These are phyloP conservation scores for Aspergillus alliaceus DNA, from an alignment of 2,329 filamentous ascomycete genomes.

Conservation along the genomic window DNA sequence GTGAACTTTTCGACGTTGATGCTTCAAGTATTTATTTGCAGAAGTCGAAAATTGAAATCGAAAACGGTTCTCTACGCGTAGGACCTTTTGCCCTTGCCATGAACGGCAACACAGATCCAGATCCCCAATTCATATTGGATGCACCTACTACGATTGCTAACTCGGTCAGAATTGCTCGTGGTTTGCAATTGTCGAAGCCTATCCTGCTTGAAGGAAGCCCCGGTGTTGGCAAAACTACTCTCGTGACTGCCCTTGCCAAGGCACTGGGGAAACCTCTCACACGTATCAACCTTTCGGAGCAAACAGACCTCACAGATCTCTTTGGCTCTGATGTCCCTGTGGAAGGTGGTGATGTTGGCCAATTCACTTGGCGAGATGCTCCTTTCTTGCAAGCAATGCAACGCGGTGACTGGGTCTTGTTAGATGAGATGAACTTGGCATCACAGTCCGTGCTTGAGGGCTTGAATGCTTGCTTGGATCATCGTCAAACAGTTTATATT, in stretches of 20 bases:
- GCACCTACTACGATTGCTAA: slow-evolving; percentile 89
- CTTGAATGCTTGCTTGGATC: slow-evolving; percentile 92
- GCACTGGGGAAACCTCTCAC: slow-evolving; percentile 80
- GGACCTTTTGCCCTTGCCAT: slow-evolving; percentile 72
- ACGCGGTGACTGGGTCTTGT: slow-evolving; percentile 88
- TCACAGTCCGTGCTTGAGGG: slow-evolving; percentile 96
- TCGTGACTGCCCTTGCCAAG: slow-evolving; percentile 80
- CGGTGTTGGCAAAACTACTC: slow-evolving; percentile 96
- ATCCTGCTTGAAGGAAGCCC: slow-evolving; percentile 94
- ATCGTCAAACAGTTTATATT: slow-evolving; percentile 92
- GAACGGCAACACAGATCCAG: slow-evolving; percentile 48
- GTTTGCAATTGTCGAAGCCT: slow-evolving; percentile 83
- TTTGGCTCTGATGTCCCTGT: slow-evolving; percentile 96
- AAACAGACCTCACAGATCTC: slow-evolving; percentile 95
- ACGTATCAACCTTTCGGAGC: slow-evolving; percentile 94
- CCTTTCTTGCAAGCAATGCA: slow-evolving; percentile 97
- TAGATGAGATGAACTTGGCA: slow-evolving; percentile 98
- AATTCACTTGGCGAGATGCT: slow-evolving; percentile 93
- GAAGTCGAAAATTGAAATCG: slow-evolving; percentile 59
- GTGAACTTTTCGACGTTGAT: slow-evolving; percentile 64
- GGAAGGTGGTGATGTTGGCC: slow-evolving; percentile 85
- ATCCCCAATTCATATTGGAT: slow-evolving; percentile 72
- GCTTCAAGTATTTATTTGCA: slow-evolving; percentile 65
- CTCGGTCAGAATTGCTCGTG: slow-evolving; percentile 85
- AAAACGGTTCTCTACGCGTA: slow-evolving; percentile 59